Percentiles rank a stretch among this genome's conserved stretches.
phyloP scores from a whole-genome alignment of 2,329 filamentous ascomycete species.

The Beauveria varroae region DNA sequence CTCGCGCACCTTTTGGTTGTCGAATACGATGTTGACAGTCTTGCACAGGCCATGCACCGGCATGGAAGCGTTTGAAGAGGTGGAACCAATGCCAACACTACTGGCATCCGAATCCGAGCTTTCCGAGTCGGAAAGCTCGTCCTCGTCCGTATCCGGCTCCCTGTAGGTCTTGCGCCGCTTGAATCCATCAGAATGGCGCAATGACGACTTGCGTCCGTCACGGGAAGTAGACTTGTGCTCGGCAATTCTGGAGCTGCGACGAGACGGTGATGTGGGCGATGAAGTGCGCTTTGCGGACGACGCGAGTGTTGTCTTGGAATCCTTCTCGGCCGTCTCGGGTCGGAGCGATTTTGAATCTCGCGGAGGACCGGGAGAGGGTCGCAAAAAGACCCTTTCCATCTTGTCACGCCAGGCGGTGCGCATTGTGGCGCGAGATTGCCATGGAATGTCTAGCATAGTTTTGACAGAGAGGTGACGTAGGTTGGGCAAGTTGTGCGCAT shows the following conservation, averaged over 20 bases:
- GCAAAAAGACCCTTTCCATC: slow-evolving; percentile 59
- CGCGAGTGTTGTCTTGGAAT: background rate
- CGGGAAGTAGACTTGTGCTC: slow-evolving; percentile 19
- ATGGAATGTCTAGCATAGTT: slow-evolving; percentile 70
- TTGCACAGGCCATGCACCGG: slow-evolving; percentile 61
- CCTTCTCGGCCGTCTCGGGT: slow-evolving; percentile 11
- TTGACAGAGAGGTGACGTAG: slow-evolving; percentile 67
- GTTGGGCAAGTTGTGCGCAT: slow-evolving; percentile 55
- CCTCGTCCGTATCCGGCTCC: slow-evolving; percentile 39
- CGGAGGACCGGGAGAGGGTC: slow-evolving; percentile 35
- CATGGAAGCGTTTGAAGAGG: background rate
- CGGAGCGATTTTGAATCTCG: slow-evolving; percentile 18
- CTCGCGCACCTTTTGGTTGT: slow-evolving; percentile 68
- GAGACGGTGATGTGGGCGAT: slow-evolving; percentile 22
- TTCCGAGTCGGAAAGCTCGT: slow-evolving; percentile 26
- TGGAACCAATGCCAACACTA: slow-evolving; percentile 9
- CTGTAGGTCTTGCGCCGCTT: slow-evolving; percentile 27
- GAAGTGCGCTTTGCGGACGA: slow-evolving; percentile 11
- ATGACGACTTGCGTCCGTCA: background rate
- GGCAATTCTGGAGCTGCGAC: slow-evolving; percentile 31
- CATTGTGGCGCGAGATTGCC: slow-evolving; percentile 75
- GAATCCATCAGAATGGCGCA: background rate
- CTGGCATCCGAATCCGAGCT: slow-evolving; percentile 13
- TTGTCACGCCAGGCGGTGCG: slow-evolving; percentile 69
- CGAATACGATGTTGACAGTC: slow-evolving; percentile 62